Percentiles rank a stretch among this genome's conserved stretches.
Evolutionary conservation across 345 rosid genomes (phyloP).

Genomic region (Psidium guajava): DNA sequence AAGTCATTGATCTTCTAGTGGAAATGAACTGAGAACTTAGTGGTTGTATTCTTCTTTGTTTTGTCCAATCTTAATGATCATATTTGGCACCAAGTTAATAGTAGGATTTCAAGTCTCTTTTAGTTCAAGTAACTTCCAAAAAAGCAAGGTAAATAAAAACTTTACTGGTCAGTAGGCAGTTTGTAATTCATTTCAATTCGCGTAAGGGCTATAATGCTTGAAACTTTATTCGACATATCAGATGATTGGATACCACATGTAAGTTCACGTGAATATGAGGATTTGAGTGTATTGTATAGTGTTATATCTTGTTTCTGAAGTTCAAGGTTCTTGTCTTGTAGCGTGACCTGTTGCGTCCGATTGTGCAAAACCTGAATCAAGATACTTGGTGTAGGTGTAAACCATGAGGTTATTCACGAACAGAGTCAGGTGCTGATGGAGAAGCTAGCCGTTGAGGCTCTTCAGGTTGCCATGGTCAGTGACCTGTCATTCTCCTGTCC

Average conservation of each 20-base stretch:
- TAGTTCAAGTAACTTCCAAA: background rate
- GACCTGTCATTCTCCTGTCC: background rate
- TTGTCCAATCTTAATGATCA: background rate
- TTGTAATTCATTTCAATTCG: background rate
- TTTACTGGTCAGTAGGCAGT: background rate
- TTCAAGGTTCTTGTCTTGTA: background rate
- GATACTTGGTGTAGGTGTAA: slow-evolving; percentile 23
- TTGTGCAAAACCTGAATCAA: background rate
- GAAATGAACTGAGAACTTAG: background rate
- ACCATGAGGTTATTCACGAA: slow-evolving; percentile 55
- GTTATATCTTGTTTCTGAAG: background rate
- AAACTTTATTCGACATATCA: background rate
- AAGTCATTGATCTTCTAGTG: background rate
- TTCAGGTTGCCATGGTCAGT: slow-evolving; percentile 60
- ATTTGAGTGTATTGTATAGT: background rate
- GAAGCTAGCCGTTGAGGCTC: slow-evolving; percentile 71
- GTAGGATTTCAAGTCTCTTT: background rate
- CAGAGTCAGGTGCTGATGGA: slow-evolving; percentile 55
- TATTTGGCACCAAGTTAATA: background rate
- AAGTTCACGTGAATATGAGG: background rate
- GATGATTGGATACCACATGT: background rate
- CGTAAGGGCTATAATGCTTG: background rate
- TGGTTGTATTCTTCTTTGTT: background rate
- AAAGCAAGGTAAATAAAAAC: background rate
- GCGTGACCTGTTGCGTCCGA: background rate